Percentiles rank a stretch among this genome's conserved stretches.
phyloP scores from a whole-genome alignment of 306 rosid genomes.

The Cucurbita argyrosperma region DNA sequence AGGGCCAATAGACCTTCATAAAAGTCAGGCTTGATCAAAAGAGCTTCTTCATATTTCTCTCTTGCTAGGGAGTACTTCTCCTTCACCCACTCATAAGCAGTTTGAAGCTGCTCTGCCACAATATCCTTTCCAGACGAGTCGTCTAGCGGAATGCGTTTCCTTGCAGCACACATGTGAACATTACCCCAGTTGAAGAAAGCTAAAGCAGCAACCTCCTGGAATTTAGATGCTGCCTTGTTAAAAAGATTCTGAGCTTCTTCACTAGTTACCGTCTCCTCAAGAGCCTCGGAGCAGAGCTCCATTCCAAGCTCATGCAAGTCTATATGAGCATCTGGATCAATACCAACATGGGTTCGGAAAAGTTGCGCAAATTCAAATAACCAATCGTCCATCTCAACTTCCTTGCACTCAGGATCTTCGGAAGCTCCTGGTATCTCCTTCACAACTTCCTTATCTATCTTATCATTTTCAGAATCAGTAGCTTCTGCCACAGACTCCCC shows the following conservation, averaged over 20 bases:
- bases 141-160: slow-evolving; percentile 85
- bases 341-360: slow-evolving; percentile 89
- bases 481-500: slow-evolving; percentile 50
- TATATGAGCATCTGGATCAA: slow-evolving; percentile 89
- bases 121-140: slow-evolving; percentile 71
- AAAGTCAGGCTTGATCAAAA: slow-evolving; percentile 75
- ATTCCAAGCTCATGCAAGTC: slow-evolving; percentile 96
- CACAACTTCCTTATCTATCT: slow-evolving; percentile 41
- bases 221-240: slow-evolving; percentile 87
- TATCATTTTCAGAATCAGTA: slow-evolving; percentile 35
- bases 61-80: slow-evolving; percentile 80
- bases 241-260: slow-evolving; percentile 89
- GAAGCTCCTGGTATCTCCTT: slow-evolving; percentile 42
- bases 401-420: slow-evolving; percentile 72
- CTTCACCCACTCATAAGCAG: slow-evolving; percentile 93
- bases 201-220: slow-evolving; percentile 97
- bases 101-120: slow-evolving; percentile 64
- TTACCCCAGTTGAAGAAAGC: slow-evolving; percentile 98
- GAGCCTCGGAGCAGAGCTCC: slow-evolving; percentile 99
- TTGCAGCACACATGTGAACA: slow-evolving; percentile 92
- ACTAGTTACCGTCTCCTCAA: slow-evolving; percentile 86
- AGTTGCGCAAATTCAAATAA: slow-evolving; percentile 94
- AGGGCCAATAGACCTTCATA: slow-evolving; percentile 87
- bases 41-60: slow-evolving; percentile 86
- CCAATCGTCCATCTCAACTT: slow-evolving; percentile 98